Conservation (phyloP, 2,329 filamentous ascomycete species). For the Monosporascus sp. region DNA sequence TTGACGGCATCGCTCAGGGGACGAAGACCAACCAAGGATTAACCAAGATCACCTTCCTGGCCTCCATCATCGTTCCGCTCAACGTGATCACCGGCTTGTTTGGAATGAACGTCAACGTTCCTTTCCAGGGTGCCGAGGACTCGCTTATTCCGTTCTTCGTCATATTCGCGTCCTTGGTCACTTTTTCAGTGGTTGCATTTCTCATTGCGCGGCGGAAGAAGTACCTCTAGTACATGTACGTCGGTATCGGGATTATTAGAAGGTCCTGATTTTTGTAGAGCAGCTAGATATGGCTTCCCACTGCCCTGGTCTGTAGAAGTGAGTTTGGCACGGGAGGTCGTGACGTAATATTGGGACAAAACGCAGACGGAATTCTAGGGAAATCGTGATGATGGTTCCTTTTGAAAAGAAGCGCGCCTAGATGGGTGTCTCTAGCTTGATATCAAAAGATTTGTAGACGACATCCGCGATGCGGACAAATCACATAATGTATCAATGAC, state of each 20-base stretch:
- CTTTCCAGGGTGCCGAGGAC: conserved; percentile 43
- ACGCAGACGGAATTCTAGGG: too few relatives aligned
- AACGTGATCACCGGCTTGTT: conserved; percentile 86
- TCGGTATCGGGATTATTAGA: background rate
- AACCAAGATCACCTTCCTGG: conserved; percentile 91
- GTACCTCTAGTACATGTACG: conserved; percentile 36
- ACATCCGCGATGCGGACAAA: too few relatives aligned
- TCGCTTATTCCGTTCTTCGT: conserved; percentile 53
- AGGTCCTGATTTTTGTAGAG: too few relatives aligned
- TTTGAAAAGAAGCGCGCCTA: too few relatives aligned
- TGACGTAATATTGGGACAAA: too few relatives aligned
- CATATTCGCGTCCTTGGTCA: conserved; percentile 51
- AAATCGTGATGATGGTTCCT: too few relatives aligned
- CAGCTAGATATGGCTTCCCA: too few relatives aligned
- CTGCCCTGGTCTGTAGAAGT: too few relatives aligned
- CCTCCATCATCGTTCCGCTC: conserved; percentile 91
- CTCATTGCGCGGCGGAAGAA: conserved; percentile 37
- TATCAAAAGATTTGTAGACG: too few relatives aligned
- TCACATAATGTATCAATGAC: too few relatives aligned
- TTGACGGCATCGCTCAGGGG: conserved; percentile 84
- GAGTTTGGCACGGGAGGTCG: too few relatives aligned
- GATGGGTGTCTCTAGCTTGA: too few relatives aligned
- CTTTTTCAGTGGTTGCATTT: conserved; percentile 46
- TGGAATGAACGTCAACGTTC: conserved; percentile 80
- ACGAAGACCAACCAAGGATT: conserved; percentile 84